Evolutionary conservation across 2,329 filamentous ascomycete species (phyloP).

Genomic region (Aspergillus tanneri): DNA sequence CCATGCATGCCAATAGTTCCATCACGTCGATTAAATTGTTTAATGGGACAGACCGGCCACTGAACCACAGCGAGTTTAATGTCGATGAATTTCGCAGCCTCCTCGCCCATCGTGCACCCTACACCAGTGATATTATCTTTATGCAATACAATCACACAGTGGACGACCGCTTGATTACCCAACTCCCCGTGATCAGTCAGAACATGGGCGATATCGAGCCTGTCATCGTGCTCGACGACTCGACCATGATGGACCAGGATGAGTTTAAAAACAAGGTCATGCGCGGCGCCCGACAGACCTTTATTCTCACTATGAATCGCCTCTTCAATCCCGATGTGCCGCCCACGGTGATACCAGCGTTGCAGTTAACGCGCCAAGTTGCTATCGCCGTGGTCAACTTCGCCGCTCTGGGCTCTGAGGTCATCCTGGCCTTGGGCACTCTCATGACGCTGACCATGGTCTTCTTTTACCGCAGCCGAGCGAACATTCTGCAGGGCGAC

Average conservation of each 20-base stretch:
- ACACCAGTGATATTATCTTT: slow-evolving; percentile 37
- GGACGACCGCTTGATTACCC: slow-evolving; percentile 27
- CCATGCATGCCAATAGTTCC: slow-evolving; percentile 38
- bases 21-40: slow-evolving; percentile 27
- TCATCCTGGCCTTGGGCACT: slow-evolving; percentile 27
- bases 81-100: slow-evolving; percentile 33
- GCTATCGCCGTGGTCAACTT: slow-evolving; percentile 31
- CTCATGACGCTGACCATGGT: slow-evolving; percentile 28
- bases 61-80: slow-evolving; percentile 28
- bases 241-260: slow-evolving; percentile 27
- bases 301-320: slow-evolving; percentile 32
- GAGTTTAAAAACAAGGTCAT: slow-evolving; percentile 30
- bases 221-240: slow-evolving; percentile 30
- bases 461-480: slow-evolving; percentile 29
- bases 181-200: slow-evolving; percentile 34
- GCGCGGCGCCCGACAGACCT: slow-evolving; percentile 30
- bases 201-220: slow-evolving; percentile 32
- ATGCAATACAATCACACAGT: slow-evolving; percentile 30
- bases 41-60: slow-evolving; percentile 16
- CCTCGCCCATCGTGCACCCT: slow-evolving; percentile 31
- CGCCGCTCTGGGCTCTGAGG: slow-evolving; percentile 31
- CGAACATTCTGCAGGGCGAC: slow-evolving; percentile 33
- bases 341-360: slow-evolving; percentile 22
- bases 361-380: slow-evolving; percentile 26
- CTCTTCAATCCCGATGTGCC: slow-evolving; percentile 31